These are phyloP conservation scores for Prosopis cineraria DNA, from an alignment of 306 rosid species.

Conservation along the genomic window DNA sequence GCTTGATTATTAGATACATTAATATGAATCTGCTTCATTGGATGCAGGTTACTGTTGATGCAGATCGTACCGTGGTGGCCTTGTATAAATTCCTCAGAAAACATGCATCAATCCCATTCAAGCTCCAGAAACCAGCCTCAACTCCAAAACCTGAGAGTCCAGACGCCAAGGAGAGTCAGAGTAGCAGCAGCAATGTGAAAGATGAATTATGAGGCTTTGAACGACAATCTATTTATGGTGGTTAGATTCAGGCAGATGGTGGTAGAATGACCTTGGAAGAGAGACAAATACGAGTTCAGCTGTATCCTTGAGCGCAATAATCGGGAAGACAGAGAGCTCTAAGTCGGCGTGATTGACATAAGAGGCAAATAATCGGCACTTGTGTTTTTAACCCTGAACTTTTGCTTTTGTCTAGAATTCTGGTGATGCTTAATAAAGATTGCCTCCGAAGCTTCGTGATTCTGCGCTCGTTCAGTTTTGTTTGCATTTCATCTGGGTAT, in stretches of 20 bases:
- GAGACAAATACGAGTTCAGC: slow-evolving; percentile 17
- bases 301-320: slow-evolving; percentile 1
- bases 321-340: neutral
- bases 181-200: slow-evolving; percentile 54
- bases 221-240: slow-evolving; percentile 29
- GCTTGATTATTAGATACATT: neutral
- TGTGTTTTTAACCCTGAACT: slow-evolving; percentile 17
- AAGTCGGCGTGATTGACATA: neutral
- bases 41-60: slow-evolving; percentile 72
- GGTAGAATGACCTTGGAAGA: slow-evolving; percentile 27
- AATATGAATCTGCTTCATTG: slow-evolving; percentile 32
- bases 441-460: slow-evolving; percentile 11
- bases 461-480: neutral
- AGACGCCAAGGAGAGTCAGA: slow-evolving; percentile 54
- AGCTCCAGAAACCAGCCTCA: slow-evolving; percentile 82
- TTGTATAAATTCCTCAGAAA: slow-evolving; percentile 90
- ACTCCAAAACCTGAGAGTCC: slow-evolving; percentile 48
- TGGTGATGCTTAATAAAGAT: slow-evolving; percentile 27
- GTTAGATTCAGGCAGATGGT: slow-evolving; percentile 31
- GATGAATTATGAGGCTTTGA: slow-evolving; percentile 71
- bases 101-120: slow-evolving; percentile 95
- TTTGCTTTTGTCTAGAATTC: slow-evolving; percentile 27
- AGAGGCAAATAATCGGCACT: slow-evolving; percentile 12
- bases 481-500: neutral
- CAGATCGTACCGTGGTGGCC: slow-evolving; percentile 95